These are phyloP conservation scores for Zygosaccharomyces gambellarensis DNA, from an alignment of 805 yeast species.

Conservation along the genomic window DNA sequence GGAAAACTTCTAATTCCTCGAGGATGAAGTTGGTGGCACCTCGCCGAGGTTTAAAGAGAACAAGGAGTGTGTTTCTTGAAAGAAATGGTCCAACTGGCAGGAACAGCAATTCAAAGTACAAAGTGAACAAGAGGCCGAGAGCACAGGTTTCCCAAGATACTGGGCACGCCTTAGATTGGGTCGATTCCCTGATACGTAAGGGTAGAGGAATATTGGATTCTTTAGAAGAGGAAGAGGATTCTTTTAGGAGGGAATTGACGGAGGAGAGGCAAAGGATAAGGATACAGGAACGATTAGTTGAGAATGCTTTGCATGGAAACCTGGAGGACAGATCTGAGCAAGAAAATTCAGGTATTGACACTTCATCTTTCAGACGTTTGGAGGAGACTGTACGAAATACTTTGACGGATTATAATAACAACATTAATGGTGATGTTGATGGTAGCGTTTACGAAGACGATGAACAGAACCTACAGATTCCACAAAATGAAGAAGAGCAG, in stretches of 20 bases:
- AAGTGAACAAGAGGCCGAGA: not conserved
- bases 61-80: constrained; percentile 8
- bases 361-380: constrained; percentile 18
- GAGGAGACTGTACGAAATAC: constrained; percentile 19
- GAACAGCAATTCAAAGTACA: not conserved
- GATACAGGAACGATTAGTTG: constrained; percentile 8
- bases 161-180: constrained; percentile 18
- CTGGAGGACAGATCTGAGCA: constrained; percentile 1
- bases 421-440: constrained; percentile 1
- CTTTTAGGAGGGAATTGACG: constrained; percentile 12
- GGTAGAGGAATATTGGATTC: constrained; percentile 22
- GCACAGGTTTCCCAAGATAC: not conserved
- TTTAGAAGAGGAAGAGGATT: constrained; percentile 13
- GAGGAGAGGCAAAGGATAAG: constrained; percentile 6
- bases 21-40: constrained; percentile 19
- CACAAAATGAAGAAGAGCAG: not conserved
- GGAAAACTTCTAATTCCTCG: not conserved
- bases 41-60: constrained; percentile 20
- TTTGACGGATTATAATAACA: constrained; percentile 11
- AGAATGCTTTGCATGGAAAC: constrained; percentile 3
- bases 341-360: constrained; percentile 18
- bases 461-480: not conserved
- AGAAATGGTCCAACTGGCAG: not conserved
- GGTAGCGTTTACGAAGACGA: not conserved
- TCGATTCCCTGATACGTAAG: constrained; percentile 21